Evolutionary conservation across 352 stramenopile species (phyloP).

Genomic region (Globisporangium barbulae): DNA sequence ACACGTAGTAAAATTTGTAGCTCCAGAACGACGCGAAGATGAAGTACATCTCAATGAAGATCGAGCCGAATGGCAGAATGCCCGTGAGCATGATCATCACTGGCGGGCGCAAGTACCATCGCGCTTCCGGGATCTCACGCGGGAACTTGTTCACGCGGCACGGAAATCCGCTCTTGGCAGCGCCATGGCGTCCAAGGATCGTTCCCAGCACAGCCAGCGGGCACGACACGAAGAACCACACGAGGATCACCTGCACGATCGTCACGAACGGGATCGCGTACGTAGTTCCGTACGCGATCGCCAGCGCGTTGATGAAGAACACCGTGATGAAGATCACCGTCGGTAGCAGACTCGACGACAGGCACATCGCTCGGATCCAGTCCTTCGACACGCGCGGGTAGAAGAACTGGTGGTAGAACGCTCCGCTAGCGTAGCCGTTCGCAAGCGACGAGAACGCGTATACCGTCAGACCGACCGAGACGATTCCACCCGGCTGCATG

Average conservation of each 20-base stretch:
- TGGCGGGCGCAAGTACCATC: conserved; percentile 74
- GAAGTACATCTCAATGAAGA: conserved; percentile 99
- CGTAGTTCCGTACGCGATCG: conserved; percentile 79
- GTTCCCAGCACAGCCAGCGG: conserved; percentile 95
- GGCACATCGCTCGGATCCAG: conserved; percentile 88
- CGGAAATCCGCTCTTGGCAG: conserved; percentile 82
- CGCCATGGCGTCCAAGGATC: conserved; percentile 94
- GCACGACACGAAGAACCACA: conserved; percentile 98
- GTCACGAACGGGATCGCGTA: conserved; percentile 85
- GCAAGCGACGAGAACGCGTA: conserved; percentile 93
- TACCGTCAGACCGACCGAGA: conserved; percentile 93
- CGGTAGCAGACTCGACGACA: conserved; percentile 73
- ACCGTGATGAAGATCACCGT: conserved; percentile 80
- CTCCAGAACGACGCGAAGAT: conserved; percentile 99
- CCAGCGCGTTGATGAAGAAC: conserved; percentile 88
- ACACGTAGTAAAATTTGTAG: conserved; percentile 99
- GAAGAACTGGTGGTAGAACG: conserved; percentile 91
- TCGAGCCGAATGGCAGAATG: conserved; percentile 97
- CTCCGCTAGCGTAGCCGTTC: conserved; percentile 88
- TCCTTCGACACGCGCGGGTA: conserved; percentile 89
- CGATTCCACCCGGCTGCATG: conserved; percentile 94
- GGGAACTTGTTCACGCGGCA: conserved; percentile 98
- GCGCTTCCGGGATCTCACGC: conserved; percentile 75
- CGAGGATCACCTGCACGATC: conserved; percentile 91
- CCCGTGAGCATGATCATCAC: conserved; percentile 94